A percentile compares a stretch with the other conserved stretches of the same genome.
Evolutionary conservation across 192 early-diverging fungal genomes (phyloP).

Genomic region (Entophlyctis luteolus): DNA sequence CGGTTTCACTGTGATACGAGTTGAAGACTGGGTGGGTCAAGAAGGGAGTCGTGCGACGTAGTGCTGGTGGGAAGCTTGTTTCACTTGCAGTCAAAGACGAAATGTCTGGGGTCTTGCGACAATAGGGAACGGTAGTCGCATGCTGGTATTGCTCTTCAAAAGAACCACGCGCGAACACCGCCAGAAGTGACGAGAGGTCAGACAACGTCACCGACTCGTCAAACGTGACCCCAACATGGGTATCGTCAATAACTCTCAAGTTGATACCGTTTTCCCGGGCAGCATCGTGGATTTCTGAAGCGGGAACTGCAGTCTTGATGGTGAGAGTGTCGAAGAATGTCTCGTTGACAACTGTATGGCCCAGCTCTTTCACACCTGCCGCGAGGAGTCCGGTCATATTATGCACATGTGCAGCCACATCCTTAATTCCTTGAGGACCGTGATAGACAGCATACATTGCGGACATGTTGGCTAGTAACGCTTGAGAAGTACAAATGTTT

Average conservation of each 20-base stretch:
- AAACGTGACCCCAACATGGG: constrained; percentile 79
- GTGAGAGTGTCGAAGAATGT: constrained; percentile 95
- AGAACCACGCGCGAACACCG: constrained; percentile 71
- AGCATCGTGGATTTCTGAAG: constrained; percentile 63
- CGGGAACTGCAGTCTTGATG: constrained; percentile 64
- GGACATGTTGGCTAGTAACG: constrained; percentile 97
- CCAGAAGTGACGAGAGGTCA: constrained; percentile 76
- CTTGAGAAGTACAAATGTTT: constrained; percentile 99
- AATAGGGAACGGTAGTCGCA: constrained; percentile 34
- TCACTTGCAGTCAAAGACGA: constrained; percentile 41
- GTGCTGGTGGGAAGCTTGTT: constrained; percentile 49
- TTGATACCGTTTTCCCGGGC: constrained; percentile 81
- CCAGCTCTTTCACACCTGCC: constrained; percentile 64
- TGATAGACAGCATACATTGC: constrained; percentile 99
- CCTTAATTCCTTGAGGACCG: constrained; percentile 85
- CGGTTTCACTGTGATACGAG: constrained; percentile 94
- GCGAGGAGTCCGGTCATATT: constrained; percentile 83
- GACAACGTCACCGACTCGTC: constrained; percentile 86
- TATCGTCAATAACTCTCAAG: constrained; percentile 72
- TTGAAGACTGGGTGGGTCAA: constrained; percentile 93
- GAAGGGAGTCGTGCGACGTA: constrained; percentile 71
- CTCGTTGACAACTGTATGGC: constrained; percentile 69
- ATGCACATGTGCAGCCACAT: constrained; percentile 91
- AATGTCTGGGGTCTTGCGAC: constrained; percentile 37
- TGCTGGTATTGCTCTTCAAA: constrained; percentile 43